Base-by-base conservation (phyloP, 1,284 basidiomycete species). In the Sanghuangporus sanghuang region DNA sequence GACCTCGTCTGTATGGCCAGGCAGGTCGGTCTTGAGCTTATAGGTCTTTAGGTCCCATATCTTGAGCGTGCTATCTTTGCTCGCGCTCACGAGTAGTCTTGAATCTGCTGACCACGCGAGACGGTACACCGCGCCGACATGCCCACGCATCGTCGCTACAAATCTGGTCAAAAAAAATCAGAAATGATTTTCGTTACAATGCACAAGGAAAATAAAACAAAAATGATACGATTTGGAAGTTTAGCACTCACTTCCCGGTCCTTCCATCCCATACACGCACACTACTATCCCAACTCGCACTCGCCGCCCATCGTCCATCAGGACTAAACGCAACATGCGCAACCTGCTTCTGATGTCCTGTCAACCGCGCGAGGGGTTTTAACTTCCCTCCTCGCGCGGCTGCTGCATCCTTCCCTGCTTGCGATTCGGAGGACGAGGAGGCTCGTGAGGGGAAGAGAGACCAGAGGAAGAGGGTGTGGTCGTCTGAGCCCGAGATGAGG, bases 1-100 rank as follows among this genome's bases (percentile, higher is more conserved):
- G 32, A 99, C 96, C 74, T 99, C 97, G 71, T 99, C 96, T 0
- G 91, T 92, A 73, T 99, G 97, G 2, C 96, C 97, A 0, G 96
- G 94, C 27, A 99, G 83, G 74, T 99, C 96, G 2, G 85, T 87
- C 71, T 93, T 90, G 68, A 98, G 89, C 76, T 97, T 97, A 76
- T 93, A 93, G 16, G 93, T 96, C 74, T 94, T 95, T 65, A 97
- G 79, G 74, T 96, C 92, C 95, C 95, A 97, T 36, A 97, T 87
- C 82, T 98, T 99, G 63, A 99, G 77, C 1, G 96, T 99, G 60
- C 90, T 92, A 75, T 98, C 96, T 73, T 98, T 98, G 73, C 92
- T 95, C 2, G 96, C 96, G 67, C 92, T 95, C 57, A 98, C 89
- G 35, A 98, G 79, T 81, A 97, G 81, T 63, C 96, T 79, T 50